Evolutionary conservation across 306 rosid genomes (phyloP).

Genomic region (Acacia acuminata): DNA sequence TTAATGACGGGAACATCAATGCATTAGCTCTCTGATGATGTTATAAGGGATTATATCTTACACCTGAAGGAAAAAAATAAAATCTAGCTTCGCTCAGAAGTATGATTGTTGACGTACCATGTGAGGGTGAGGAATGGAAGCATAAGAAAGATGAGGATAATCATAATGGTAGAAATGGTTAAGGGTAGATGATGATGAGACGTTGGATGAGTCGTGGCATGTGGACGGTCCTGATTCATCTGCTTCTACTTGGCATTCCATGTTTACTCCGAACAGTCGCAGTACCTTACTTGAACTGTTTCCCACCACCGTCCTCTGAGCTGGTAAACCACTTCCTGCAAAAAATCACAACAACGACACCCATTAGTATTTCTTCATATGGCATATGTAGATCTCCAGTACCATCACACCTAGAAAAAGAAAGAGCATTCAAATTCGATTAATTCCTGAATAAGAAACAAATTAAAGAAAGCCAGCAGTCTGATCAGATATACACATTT

Average conservation of each 20-base stretch:
- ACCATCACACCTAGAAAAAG: background rate
- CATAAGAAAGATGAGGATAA: constrained; percentile 26
- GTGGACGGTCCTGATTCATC: constrained; percentile 50
- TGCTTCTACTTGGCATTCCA: constrained; percentile 69
- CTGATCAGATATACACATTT: constrained; percentile 7
- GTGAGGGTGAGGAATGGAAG: constrained; percentile 55
- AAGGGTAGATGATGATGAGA: constrained; percentile 39
- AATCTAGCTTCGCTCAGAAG: constrained; percentile 17
- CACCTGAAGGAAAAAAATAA: constrained; percentile 19
- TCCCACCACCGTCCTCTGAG: constrained; percentile 42
- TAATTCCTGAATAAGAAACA: background rate
- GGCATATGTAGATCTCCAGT: background rate
- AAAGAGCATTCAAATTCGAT: background rate
- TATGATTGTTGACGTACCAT: constrained; percentile 62
- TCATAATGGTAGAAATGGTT: constrained; percentile 41
- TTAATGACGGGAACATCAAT: constrained; percentile 13
- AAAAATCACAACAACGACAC: constrained; percentile 4
- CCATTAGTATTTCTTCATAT: constrained; percentile 2
- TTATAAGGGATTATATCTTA: constrained; percentile 14
- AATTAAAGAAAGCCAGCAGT: background rate
- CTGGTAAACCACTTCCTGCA: constrained; percentile 48
- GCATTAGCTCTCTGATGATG: constrained; percentile 11
- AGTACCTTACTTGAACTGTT: constrained; percentile 56
- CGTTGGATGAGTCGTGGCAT: constrained; percentile 37
- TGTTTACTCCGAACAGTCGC: constrained; percentile 92